These are phyloP conservation scores for Linanthus parryae DNA, from an alignment of 148 eudicot genomes.

Conservation along the genomic window DNA sequence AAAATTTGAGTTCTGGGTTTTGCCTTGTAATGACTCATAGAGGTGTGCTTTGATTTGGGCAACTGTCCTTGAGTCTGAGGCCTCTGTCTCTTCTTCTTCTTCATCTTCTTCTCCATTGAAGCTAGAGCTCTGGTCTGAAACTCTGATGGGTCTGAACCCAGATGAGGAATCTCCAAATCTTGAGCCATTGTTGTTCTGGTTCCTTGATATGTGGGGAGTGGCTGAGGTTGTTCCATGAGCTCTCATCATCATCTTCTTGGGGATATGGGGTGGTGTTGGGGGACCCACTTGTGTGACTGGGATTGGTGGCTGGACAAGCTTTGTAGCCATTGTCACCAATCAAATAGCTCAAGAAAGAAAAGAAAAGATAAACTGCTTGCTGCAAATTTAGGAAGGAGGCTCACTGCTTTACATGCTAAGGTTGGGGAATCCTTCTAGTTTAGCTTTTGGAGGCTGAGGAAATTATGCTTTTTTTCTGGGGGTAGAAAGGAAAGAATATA, in stretches of 20 bases:
- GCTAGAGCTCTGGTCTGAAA: slow-evolving; percentile 33
- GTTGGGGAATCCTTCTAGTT: too few relatives aligned
- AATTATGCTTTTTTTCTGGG: too few relatives aligned
- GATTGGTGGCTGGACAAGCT: slow-evolving; percentile 50
- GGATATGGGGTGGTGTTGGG: slow-evolving; percentile 16
- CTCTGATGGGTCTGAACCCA: slow-evolving; percentile 30
- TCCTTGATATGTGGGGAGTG: slow-evolving; percentile 10
- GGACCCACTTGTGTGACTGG: slow-evolving; percentile 27
- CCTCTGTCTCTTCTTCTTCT: slow-evolving; percentile 25
- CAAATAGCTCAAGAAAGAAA: too few relatives aligned
- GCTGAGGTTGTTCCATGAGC: slow-evolving; percentile 21
- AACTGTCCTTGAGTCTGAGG: slow-evolving; percentile 4
- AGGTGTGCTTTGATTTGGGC: slow-evolving; percentile 42
- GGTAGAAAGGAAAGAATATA: too few relatives aligned
- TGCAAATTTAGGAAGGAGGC: too few relatives aligned
- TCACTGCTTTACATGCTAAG: too few relatives aligned
- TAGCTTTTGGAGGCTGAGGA: too few relatives aligned
- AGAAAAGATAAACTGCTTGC: too few relatives aligned
- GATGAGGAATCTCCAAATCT: slow-evolving; percentile 24
- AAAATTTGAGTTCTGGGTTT: too few relatives aligned
- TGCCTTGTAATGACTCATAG: slow-evolving; percentile 56
- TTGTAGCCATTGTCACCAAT: slow-evolving; percentile 52
- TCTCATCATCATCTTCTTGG: slow-evolving; percentile 24
- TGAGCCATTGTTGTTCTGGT: too few relatives aligned
- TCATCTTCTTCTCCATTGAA: slow-evolving; percentile 16